Evolutionary conservation across 352 stramenopile genomes (phyloP).

Genomic region (Aphanomyces cochlioides): DNA sequence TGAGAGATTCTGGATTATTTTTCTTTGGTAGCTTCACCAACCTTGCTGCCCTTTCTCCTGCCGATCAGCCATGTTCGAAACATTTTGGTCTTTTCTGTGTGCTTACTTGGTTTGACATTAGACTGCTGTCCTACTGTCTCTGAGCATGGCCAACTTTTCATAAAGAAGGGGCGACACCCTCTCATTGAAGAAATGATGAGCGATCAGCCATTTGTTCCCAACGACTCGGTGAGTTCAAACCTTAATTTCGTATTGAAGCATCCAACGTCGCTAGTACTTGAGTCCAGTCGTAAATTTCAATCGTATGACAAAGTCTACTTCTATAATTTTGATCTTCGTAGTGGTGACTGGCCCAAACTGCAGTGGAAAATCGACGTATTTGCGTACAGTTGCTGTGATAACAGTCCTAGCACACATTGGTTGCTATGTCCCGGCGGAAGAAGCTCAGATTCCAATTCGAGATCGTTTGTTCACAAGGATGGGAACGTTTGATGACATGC

Average conservation of each 20-base stretch:
- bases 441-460: slow-evolving; percentile 76
- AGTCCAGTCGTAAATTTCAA: slow-evolving; percentile 70
- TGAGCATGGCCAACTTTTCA: slow-evolving; percentile 64
- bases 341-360: slow-evolving; percentile 90
- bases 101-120: slow-evolving; percentile 18
- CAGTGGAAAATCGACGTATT: slow-evolving; percentile 88
- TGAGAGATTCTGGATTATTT: no score
- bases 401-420: slow-evolving; percentile 90
- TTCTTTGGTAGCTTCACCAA: slow-evolving; percentile 71
- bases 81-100: neutral
- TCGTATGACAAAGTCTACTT: slow-evolving; percentile 38
- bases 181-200: slow-evolving; percentile 67
- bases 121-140: slow-evolving; percentile 69
- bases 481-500: slow-evolving; percentile 90
- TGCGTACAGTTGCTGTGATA: slow-evolving; percentile 79
- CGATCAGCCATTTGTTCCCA: slow-evolving; percentile 75
- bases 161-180: slow-evolving; percentile 78
- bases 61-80: slow-evolving; percentile 63
- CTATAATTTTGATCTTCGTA: slow-evolving; percentile 34
- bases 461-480: slow-evolving; percentile 90
- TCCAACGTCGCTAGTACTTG: slow-evolving; percentile 49
- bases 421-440: slow-evolving; percentile 81
- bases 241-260: neutral
- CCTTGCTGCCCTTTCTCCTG: slow-evolving; percentile 69
- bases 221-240: slow-evolving; percentile 58